These are phyloP conservation scores for Seiridium cupressi DNA, from an alignment of 2,329 filamentous ascomycete species.

Conservation along the genomic window DNA sequence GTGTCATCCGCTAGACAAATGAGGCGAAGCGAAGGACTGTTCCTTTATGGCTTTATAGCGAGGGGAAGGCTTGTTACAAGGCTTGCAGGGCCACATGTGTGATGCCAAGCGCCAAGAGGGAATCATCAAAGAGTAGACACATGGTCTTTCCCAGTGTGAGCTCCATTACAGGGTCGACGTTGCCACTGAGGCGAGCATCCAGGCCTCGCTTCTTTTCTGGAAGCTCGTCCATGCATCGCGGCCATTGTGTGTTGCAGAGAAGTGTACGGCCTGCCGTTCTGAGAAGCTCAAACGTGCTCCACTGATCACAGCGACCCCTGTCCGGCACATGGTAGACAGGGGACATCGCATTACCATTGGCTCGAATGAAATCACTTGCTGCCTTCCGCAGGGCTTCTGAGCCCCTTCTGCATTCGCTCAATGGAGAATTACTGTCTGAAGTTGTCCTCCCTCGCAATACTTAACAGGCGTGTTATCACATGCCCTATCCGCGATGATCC, in stretches of 20 bases:
- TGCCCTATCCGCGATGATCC: background rate
- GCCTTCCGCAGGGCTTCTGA: too few relatives aligned
- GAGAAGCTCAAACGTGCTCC: constrained; percentile 2
- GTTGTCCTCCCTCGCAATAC: background rate
- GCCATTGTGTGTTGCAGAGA: background rate
- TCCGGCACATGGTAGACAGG: background rate
- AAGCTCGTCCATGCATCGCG: background rate
- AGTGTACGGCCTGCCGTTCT: constrained; percentile 3
- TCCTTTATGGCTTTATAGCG: background rate
- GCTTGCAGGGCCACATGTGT: background rate
- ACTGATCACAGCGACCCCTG: background rate
- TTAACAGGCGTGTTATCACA: constrained; percentile 3
- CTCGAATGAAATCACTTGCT: too few relatives aligned
- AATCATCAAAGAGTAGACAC: background rate
- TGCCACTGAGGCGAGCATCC: background rate
- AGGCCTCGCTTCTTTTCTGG: background rate
- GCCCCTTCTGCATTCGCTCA: background rate
- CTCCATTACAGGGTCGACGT: background rate
- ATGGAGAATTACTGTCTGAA: background rate
- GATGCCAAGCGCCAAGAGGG: constrained; percentile 5
- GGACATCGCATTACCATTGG: background rate
- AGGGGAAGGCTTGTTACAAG: background rate
- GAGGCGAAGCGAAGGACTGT: background rate
- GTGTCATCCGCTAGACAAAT: constrained; percentile 6
- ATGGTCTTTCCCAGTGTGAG: background rate